Percentiles rank a stretch among this genome's conserved stretches.
phyloP scores from a whole-genome alignment of 805 yeast species.

The Saccharomyces kudriavzevii region DNA sequence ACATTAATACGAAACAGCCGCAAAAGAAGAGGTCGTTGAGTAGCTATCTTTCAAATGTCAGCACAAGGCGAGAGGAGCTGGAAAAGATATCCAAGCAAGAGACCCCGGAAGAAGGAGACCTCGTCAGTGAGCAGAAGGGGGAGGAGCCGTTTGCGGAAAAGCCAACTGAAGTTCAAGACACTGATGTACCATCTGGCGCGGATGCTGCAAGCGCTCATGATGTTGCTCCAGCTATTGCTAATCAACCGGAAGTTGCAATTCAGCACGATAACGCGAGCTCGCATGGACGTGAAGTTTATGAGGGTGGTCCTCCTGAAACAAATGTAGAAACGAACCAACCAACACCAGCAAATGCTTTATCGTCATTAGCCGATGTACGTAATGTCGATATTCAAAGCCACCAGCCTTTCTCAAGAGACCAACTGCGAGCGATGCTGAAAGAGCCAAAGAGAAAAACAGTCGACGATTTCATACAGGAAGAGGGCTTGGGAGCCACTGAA shows the following conservation, averaged over 20 bases:
- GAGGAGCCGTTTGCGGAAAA: neutral
- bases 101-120: neutral
- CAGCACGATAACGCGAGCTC: neutral
- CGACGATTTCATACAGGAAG: neutral
- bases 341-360: neutral
- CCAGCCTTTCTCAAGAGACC: conserved; percentile 8
- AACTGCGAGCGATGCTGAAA: conserved; percentile 10
- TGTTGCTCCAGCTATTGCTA: neutral
- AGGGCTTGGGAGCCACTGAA: neutral
- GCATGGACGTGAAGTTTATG: neutral
- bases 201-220: neutral
- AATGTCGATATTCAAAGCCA: neutral
- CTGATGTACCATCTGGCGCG: neutral
- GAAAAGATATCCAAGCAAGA: conserved; percentile 10
- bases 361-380: neutral
- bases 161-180: neutral
- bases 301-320: neutral
- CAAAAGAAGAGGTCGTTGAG: conserved; percentile 28
- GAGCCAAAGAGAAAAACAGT: conserved; percentile 8
- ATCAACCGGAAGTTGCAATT: neutral
- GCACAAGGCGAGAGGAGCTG: conserved; percentile 23
- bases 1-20: conserved; percentile 2
- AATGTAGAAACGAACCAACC: neutral
- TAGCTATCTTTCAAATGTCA: conserved; percentile 28
- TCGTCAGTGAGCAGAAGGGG: neutral